These are phyloP conservation scores for Evansstolkia leycettana DNA, from an alignment of 495 filamentous ascomycete genomes.

Conservation along the genomic window DNA sequence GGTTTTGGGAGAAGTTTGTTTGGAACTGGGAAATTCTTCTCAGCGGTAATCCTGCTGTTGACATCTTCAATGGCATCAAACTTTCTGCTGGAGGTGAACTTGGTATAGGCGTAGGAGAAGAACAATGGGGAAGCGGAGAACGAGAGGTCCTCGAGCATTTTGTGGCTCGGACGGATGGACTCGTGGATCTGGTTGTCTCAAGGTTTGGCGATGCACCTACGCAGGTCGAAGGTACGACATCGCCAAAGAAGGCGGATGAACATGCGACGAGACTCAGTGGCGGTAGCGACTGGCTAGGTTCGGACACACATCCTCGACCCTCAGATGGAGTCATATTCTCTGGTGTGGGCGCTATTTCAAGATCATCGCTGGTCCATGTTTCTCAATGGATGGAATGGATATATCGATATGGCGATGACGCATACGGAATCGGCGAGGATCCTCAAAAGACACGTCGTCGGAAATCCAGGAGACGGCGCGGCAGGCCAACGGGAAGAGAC, in stretches of 20 bases:
- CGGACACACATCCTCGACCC: constrained; percentile 45
- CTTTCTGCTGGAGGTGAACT: constrained; percentile 84
- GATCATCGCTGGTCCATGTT: constrained; percentile 50
- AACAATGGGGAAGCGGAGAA: constrained; percentile 86
- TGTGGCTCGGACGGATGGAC: constrained; percentile 47
- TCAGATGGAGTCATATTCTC: constrained; percentile 78
- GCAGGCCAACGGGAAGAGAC: constrained; percentile 4
- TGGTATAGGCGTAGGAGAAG: constrained; percentile 86
- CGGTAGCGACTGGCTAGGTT: constrained; percentile 48
- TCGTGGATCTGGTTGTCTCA: constrained; percentile 75
- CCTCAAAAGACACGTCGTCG: constrained; percentile 43
- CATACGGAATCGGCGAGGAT: constrained; percentile 73
- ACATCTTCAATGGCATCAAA: constrained; percentile 74
- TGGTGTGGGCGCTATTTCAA: constrained; percentile 56
- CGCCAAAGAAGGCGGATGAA: constrained; percentile 1
- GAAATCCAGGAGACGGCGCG: constrained; percentile 20
- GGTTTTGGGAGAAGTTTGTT: constrained; percentile 75
- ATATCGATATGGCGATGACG: constrained; percentile 60
- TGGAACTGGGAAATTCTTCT: constrained; percentile 81
- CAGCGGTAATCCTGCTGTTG: constrained; percentile 73
- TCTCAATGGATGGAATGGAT: constrained; percentile 77
- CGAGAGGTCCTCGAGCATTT: constrained; percentile 83
- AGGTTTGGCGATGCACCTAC: constrained; percentile 53
- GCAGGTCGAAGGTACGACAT: constrained; percentile 3
- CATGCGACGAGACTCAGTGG: not conserved